Percentiles rank a stretch among this genome's conserved stretches.
phyloP scores from a whole-genome alignment of 345 rosid genomes.

The Adansonia digitata region DNA sequence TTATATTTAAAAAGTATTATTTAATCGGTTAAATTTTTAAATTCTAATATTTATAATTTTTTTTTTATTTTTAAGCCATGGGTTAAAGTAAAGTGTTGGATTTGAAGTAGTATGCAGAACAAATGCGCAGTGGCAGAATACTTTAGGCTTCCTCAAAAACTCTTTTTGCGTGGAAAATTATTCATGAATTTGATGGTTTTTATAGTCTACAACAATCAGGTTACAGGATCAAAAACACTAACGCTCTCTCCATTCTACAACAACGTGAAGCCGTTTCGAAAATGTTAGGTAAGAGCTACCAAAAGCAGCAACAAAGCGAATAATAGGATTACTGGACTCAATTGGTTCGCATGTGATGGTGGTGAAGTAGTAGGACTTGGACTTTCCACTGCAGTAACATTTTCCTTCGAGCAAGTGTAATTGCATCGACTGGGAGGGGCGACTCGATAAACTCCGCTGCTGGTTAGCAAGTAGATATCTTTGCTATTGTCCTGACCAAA shows the following conservation, averaged over 20 bases:
- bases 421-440: slow-evolving; percentile 82
- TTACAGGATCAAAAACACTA: neutral
- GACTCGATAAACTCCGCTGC: slow-evolving; percentile 71
- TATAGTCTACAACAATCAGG: neutral
- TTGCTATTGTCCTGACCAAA: slow-evolving; percentile 82
- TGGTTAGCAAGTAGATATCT: slow-evolving; percentile 61
- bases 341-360: slow-evolving; percentile 33
- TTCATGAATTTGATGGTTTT: too few relatives aligned
- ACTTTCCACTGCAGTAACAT: slow-evolving; percentile 25
- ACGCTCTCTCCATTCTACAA: neutral
- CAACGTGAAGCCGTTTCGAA: neutral
- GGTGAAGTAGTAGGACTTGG: slow-evolving; percentile 44
- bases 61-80: too few relatives aligned
- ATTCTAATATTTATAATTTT: too few relatives aligned
- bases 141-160: too few relatives aligned
- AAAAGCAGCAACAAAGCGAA: slow-evolving; percentile 39
- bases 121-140: too few relatives aligned
- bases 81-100: too few relatives aligned
- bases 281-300: slow-evolving; percentile 23
- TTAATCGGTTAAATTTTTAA: too few relatives aligned
- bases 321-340: slow-evolving; percentile 30
- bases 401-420: slow-evolving; percentile 74
- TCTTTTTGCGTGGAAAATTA: too few relatives aligned
- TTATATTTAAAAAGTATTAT: too few relatives aligned
- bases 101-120: too few relatives aligned